These are phyloP conservation scores for Suillus subalutaceus DNA, from an alignment of 768 basidiomycete genomes.

Conservation along the genomic window DNA sequence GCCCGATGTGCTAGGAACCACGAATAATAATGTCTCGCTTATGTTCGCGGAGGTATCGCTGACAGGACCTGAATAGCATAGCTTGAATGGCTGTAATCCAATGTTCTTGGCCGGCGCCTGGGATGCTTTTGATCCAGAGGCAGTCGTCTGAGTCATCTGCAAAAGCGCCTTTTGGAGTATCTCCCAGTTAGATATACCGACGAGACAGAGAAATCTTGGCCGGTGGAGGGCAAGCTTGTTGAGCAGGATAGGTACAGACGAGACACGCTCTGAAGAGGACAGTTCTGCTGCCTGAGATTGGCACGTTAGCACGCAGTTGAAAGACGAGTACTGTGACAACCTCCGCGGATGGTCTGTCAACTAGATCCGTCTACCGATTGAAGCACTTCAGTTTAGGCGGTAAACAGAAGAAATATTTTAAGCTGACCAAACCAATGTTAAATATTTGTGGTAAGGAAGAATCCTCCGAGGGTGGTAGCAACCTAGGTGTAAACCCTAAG, in stretches of 20 bases:
- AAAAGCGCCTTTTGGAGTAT: conserved; percentile 38
- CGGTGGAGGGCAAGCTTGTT: conserved; percentile 56
- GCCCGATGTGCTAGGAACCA: conserved; percentile 77
- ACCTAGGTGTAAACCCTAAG: conserved; percentile 58
- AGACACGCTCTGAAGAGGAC: conserved; percentile 50
- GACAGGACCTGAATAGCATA: conserved; percentile 20
- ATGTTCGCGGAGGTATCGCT: background rate
- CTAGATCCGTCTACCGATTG: conserved; percentile 67
- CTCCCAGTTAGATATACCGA: conserved; percentile 72
- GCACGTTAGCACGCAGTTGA: conserved; percentile 6
- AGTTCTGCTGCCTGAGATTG: conserved; percentile 55
- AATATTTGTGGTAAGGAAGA: conserved; percentile 57
- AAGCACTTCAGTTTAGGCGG: background rate
- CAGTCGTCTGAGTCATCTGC: conserved; percentile 23
- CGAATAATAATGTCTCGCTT: conserved; percentile 73
- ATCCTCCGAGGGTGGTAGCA: conserved; percentile 62
- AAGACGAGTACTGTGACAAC: conserved; percentile 31
- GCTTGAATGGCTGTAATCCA: conserved; percentile 29
- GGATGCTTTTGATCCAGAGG: conserved; percentile 13
- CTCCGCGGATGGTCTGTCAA: conserved; percentile 68
- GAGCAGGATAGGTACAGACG: conserved; percentile 59
- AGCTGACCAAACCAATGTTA: conserved; percentile 66
- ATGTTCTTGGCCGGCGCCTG: conserved; percentile 14
- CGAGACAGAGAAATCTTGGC: conserved; percentile 76
- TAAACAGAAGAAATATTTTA: background rate